A percentile compares a stretch with the other conserved stretches of the same genome.
Evolutionary conservation across 2,329 filamentous ascomycete genomes (phyloP).

Genomic region (Zopfia rhizophila): DNA sequence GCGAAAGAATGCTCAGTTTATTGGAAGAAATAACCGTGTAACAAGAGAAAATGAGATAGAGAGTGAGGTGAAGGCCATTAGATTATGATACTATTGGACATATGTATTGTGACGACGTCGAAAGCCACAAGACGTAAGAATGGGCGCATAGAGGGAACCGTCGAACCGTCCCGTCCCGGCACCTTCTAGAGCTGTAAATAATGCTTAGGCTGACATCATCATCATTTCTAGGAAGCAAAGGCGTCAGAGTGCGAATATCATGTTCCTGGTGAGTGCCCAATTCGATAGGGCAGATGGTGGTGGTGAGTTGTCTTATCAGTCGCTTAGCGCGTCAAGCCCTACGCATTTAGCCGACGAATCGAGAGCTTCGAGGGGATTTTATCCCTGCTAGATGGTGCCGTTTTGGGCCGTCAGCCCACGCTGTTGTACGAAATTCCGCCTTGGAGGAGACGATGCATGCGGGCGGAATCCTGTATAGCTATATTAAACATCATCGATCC

Average conservation of each 20-base stretch:
- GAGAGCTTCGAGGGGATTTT: slow-evolving; percentile 6
- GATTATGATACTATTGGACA: background rate
- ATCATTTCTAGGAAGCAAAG: too few species aligned
- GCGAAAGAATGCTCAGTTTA: too few species aligned
- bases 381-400: background rate
- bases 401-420: slow-evolving; percentile 11
- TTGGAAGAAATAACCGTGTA: too few species aligned
- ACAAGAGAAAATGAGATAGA: background rate
- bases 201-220: slow-evolving; percentile 11
- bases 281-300: slow-evolving; percentile 5
- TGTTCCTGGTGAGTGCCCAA: slow-evolving; percentile 10
- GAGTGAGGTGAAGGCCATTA: background rate
- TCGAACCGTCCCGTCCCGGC: slow-evolving; percentile 22
- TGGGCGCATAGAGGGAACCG: slow-evolving; percentile 8
- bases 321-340: slow-evolving; percentile 20
- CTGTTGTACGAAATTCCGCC: slow-evolving; percentile 5
- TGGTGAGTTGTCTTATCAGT: slow-evolving; percentile 16
- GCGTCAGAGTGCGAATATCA: too few species aligned
- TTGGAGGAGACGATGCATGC: slow-evolving; percentile 5
- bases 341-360: slow-evolving; percentile 21
- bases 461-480: slow-evolving; percentile 13
- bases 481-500: slow-evolving; percentile 15
- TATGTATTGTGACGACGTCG: background rate
- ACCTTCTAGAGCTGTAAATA: slow-evolving; percentile 13
- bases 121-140: background rate